Percentiles rank a stretch among this genome's conserved stretches.
phyloP scores from a whole-genome alignment of 768 basidiomycete genomes.

The Lepiota venenata region DNA sequence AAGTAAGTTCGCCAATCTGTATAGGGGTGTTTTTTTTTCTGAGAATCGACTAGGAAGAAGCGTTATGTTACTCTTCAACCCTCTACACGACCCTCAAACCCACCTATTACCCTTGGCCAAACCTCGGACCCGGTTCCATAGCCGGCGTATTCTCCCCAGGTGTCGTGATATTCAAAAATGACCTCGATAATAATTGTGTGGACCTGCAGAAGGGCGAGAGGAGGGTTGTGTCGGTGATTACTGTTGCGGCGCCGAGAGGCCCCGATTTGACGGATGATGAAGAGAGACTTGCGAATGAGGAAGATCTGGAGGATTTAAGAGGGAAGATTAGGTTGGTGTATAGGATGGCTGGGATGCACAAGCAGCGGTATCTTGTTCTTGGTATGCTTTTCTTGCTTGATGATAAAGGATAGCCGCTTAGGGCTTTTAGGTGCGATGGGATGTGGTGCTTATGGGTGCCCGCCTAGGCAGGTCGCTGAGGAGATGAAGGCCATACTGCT shows the following conservation, averaged over 20 bases:
- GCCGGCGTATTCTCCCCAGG: conserved; percentile 42
- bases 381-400: conserved; percentile 22
- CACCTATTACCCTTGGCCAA: conserved; percentile 44
- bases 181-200: conserved; percentile 38
- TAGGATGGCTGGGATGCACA: conserved; percentile 37
- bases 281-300: conserved; percentile 19
- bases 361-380: conserved; percentile 32
- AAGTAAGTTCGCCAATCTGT: conserved; percentile 18
- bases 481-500: conserved; percentile 39
- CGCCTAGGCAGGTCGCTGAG: conserved; percentile 34
- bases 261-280: conserved; percentile 26
- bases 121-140: conserved; percentile 35
- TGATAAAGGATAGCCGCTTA: no score
- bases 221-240: conserved; percentile 39
- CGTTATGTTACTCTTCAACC: conserved; percentile 45
- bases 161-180: conserved; percentile 44
- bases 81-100: conserved; percentile 37
- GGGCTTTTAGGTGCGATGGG: conserved; percentile 37
- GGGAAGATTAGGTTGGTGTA: conserved; percentile 41
- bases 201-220: conserved; percentile 29
- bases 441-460: conserved; percentile 40
- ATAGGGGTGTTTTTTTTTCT: not conserved
- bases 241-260: conserved; percentile 39
- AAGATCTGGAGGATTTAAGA: conserved; percentile 31
- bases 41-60: conserved; percentile 33